These are phyloP conservation scores for Kazachstania psychrophila DNA, from an alignment of 805 yeast species.

Conservation along the genomic window DNA sequence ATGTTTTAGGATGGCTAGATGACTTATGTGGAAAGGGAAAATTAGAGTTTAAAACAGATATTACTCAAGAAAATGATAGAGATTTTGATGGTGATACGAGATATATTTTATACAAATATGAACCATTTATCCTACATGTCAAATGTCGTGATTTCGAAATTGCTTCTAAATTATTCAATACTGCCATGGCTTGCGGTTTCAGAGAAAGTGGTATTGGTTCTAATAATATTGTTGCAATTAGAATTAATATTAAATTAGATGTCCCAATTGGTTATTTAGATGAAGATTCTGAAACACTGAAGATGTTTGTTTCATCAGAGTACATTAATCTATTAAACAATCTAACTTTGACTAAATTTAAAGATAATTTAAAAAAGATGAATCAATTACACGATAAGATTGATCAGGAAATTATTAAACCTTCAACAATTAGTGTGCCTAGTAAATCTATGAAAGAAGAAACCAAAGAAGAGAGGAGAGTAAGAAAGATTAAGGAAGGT, in stretches of 20 bases:
- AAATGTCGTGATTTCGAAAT: slow-evolving; percentile 54
- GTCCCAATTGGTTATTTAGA: slow-evolving; percentile 59
- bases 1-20: slow-evolving; percentile 43
- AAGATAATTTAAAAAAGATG: slow-evolving; percentile 54
- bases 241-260: slow-evolving; percentile 60
- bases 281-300: slow-evolving; percentile 24
- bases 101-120: slow-evolving; percentile 66
- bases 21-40: slow-evolving; percentile 16
- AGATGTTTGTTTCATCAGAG: slow-evolving; percentile 40
- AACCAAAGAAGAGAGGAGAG: slow-evolving; percentile 49
- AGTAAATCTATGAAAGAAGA: slow-evolving; percentile 24
- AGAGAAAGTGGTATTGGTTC: slow-evolving; percentile 82
- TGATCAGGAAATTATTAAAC: slow-evolving; percentile 24
- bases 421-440: background rate
- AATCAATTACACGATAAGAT: slow-evolving; percentile 39
- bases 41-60: slow-evolving; percentile 1
- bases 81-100: slow-evolving; percentile 25
- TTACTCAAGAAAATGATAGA: background rate
- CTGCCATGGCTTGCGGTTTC: slow-evolving; percentile 79
- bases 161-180: slow-evolving; percentile 54
- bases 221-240: slow-evolving; percentile 66
- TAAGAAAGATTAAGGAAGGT: slow-evolving; percentile 44
- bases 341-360: slow-evolving; percentile 53
- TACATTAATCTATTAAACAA: slow-evolving; percentile 46
- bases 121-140: slow-evolving; percentile 78